Evolutionary conservation across 192 early-diverging fungal genomes (phyloP), one percentile per base, ranked within the genome.

Genomic region (Glomus cerebriforme): DNA sequence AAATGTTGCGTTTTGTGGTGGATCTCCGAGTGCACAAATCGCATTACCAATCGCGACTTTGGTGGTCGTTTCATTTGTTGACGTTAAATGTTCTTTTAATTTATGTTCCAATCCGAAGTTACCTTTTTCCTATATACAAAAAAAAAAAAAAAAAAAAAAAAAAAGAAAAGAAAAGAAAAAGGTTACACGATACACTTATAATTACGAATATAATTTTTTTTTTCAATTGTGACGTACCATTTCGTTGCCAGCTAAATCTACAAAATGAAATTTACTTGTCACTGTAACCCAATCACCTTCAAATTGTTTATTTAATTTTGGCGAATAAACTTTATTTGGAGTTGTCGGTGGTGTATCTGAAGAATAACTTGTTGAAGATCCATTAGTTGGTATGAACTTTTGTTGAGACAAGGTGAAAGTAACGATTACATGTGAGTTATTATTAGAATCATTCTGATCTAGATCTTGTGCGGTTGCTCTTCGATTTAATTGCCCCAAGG

Each of bases 171-270:
- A 19, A 7, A 66, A 19, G 5, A 37, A 17, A 8, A 34, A 9
- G 0, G 19, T 39, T 10, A 3, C 19, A 39, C 3, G 17, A 34
- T 13, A n/a, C 6, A 37, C 8, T 1, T 6, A 22, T 68, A 3
- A 68, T n/a, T 10, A 35, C 17, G 7, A 68, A 22, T 39, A 19
- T 35, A n/a, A 37, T 66, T 66, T 29, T 59, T 22, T 32, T 27
- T 59, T n/a, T 27, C 13, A n/a, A 37, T 77, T 64, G 1, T 9
- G 7, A 82, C 76, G 67, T 83, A 87, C 86, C 64, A 93, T 85
- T 84, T 99, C 97, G 45, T 94, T 96, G 32, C 98, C 97, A 26
- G 98, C 97, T 81, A 99, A 86, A 87, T 99, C 98, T 22, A 99
- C 98, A 88, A 99, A 99, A 82, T 98, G 96, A 78, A 99, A 96